phyloP scores from a whole-genome alignment of 2,329 filamentous ascomycete species.

The Botrytis galanthina region DNA sequence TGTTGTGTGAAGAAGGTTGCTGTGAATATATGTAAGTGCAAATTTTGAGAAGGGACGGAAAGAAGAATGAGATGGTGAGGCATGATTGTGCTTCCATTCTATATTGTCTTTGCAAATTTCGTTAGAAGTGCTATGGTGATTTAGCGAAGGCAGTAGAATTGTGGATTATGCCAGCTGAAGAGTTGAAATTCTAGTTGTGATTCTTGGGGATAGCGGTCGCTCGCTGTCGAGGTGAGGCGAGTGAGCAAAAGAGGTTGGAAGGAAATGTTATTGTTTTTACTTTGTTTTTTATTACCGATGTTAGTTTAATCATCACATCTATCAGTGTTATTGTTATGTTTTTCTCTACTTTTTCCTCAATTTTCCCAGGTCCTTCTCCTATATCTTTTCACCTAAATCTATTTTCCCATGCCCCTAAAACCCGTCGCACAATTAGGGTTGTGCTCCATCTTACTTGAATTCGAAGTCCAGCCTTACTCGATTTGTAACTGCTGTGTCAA shows the following conservation, averaged over 20 bases:
- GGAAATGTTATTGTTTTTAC: background rate
- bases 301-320: no score
- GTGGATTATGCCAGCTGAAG: background rate
- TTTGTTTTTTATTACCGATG: background rate
- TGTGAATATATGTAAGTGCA: background rate
- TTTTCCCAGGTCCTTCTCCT: no score
- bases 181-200: no score
- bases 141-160: background rate
- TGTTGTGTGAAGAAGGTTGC: background rate
- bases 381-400: background rate
- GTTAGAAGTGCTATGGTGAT: accelerated
- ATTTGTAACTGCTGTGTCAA: accelerated
- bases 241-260: background rate
- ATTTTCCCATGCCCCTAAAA: background rate
- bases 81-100: background rate
- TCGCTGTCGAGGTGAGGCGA: background rate
- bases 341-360: no score
- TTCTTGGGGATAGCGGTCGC: no score
- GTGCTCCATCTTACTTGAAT: background rate
- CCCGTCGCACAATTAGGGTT: background rate
- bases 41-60: background rate
- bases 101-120: background rate
- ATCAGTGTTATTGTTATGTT: no score
- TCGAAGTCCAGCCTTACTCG: background rate
- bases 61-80: background rate